Evolutionary conservation across 106 monocot genomes (phyloP).

Genomic region (Dendrobium huoshanense): DNA sequence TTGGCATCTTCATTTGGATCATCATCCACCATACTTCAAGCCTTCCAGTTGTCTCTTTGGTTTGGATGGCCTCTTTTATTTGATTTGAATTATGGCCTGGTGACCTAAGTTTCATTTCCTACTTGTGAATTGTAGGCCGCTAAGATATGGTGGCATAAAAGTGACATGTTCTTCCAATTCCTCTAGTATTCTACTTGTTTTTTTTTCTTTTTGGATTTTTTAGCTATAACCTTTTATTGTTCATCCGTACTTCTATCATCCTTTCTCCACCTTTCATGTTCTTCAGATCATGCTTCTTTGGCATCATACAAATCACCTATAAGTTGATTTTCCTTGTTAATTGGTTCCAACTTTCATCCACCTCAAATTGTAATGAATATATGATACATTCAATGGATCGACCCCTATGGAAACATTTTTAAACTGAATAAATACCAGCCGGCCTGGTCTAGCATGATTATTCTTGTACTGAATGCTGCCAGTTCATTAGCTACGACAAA

Average conservation of each 20-base stretch:
- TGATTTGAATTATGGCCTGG: neutral
- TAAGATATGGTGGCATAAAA: neutral
- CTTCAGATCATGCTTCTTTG: neutral
- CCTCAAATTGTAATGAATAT: too few relatives aligned
- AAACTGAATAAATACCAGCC: too few relatives aligned
- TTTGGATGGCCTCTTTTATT: neutral
- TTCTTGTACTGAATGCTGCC: neutral
- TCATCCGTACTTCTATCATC: neutral
- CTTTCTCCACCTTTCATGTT: neutral
- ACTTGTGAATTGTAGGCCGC: neutral
- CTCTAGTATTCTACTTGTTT: neutral
- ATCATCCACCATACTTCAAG: neutral
- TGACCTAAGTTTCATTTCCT: neutral
- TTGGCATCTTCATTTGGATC: neutral
- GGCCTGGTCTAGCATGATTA: too few relatives aligned
- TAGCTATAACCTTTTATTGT: neutral
- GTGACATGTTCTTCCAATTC: neutral
- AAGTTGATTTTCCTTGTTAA: too few relatives aligned
- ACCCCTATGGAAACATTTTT: too few relatives aligned
- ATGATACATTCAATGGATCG: too few relatives aligned
- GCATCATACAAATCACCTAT: neutral
- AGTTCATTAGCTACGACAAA: neutral
- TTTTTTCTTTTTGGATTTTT: neutral
- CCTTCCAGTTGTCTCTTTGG: neutral
- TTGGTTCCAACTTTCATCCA: too few relatives aligned